A percentile compares a stretch with the other conserved stretches of the same genome.
These are phyloP conservation scores for Dillenia turbinata DNA, from an alignment of 164 flowering plant species.

Conservation along the genomic window DNA sequence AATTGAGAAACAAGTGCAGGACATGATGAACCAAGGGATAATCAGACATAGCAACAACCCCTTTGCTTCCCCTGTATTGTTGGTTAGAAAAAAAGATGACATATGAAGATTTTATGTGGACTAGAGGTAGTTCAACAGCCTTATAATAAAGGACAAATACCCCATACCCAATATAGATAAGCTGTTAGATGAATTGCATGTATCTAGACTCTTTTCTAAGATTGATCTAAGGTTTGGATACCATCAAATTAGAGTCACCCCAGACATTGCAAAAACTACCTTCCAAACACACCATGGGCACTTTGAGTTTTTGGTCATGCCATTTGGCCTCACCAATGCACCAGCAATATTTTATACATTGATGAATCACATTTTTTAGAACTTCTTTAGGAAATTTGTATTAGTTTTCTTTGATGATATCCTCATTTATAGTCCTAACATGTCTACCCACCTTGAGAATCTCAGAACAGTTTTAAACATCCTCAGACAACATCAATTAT, in stretches of 20 bases:
- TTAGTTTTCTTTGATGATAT: conserved; percentile 8
- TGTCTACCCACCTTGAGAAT: not conserved
- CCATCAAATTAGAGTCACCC: not conserved
- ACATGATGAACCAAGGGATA: conserved; percentile 1
- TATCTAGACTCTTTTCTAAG: conserved; percentile 2
- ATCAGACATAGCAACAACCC: conserved; percentile 5
- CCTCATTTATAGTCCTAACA: not conserved
- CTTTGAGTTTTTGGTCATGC: conserved; percentile 7
- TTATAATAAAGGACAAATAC: conserved; percentile 6
- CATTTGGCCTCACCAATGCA: conserved; percentile 9
- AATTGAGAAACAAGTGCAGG: conserved; percentile 3
- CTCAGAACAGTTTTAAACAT: not conserved
- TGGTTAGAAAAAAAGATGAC: conserved; percentile 9
- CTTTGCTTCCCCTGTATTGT: conserved; percentile 5
- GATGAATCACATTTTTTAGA: conserved; percentile 2
- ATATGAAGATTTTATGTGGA: conserved; percentile 8
- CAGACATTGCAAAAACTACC: conserved; percentile 3
- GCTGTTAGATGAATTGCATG: conserved; percentile 5
- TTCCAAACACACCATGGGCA: conserved; percentile 2
- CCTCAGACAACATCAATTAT: not conserved
- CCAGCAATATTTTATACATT: conserved; percentile 2
- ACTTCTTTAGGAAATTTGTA: not conserved
- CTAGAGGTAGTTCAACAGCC: conserved; percentile 2
- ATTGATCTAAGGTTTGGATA: conserved; percentile 5
- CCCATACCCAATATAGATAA: conserved; percentile 11